A percentile compares a stretch with the other conserved stretches of the same genome.
Evolutionary conservation across 345 rosid genomes (phyloP).

Genomic region (Geranium rotundifolium): DNA sequence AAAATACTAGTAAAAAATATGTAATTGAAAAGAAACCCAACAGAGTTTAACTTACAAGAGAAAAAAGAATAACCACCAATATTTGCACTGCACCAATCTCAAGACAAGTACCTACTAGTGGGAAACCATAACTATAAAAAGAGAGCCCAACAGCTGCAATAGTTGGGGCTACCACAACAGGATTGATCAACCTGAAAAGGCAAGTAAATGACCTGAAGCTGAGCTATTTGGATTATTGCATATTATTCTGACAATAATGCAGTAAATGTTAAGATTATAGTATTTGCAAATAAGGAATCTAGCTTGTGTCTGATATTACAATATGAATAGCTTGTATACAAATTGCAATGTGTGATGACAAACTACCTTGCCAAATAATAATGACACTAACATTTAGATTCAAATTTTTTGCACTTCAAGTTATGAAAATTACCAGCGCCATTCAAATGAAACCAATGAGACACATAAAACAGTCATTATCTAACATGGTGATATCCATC

Average conservation of each 20-base stretch:
- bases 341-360: background rate
- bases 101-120: slow-evolving; percentile 77
- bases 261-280: background rate
- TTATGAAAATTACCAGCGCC: background rate
- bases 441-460: background rate
- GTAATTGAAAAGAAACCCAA: background rate
- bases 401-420: no score
- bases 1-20: background rate
- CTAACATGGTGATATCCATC: background rate
- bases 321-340: background rate
- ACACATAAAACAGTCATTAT: background rate
- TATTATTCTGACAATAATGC: slow-evolving; percentile 2
- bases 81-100: slow-evolving; percentile 86
- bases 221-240: background rate
- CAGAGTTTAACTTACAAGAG: slow-evolving; percentile 54
- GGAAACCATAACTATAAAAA: slow-evolving; percentile 90
- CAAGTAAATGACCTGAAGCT: slow-evolving; percentile 3
- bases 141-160: slow-evolving; percentile 98
- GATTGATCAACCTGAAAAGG: slow-evolving; percentile 71
- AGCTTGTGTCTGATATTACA: background rate
- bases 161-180: slow-evolving; percentile 97
- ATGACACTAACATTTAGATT: background rate
- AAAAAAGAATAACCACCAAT: slow-evolving; percentile 69
- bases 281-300: background rate
- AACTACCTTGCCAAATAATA: background rate